Base-by-base conservation (phyloP, 305 asterid species). In the Fraxinus xanthoxyloides region DNA sequence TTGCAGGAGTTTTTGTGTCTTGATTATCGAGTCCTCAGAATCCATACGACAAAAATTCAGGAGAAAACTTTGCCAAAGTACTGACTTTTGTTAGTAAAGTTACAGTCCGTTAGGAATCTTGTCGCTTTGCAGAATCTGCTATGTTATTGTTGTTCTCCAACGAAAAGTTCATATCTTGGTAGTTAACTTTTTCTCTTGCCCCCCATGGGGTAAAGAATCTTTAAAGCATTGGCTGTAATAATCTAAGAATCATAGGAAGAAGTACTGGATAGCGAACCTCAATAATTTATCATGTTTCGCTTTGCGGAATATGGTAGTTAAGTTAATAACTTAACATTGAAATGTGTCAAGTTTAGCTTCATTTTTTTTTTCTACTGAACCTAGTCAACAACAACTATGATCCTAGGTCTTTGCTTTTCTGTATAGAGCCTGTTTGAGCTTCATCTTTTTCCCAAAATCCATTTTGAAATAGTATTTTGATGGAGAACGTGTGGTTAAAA, bases 101-200 rank as follows among this genome's bases (percentile, higher is more conserved):
- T 56, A 56, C 12, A 56, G 10, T 26, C 8, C 7, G 26, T 54
- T 54, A 2, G 35, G 13, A 12, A 63, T 38, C 56, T 28, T 24
- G 7, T 38, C 15, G 4, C 48, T 40, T 40, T 40, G 48, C 15
- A 40, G 15, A 35, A 80, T 36, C 10, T 77, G 80, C 85, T 51
- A 89, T 86, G 90, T 89, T 87, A 89, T 81, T 78, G 35, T 77
- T 59, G 61, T 26, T 63, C 75, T 74, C 43, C 21, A 19, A 7
- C 5, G 19, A 51, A 38, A 38, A 17, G 19, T 28, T 35, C 56
- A 21, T n/a, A 19, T 59, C 8, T 59, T 59, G 26, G 13, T 7
- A 21, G 28, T n/a, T 59, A 19, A 59, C 34, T 7, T 0, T 59
- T 82, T 73, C 67, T 32, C 26, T 46, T 38, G 26, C 36, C 23